Conservation (phyloP, 257 asterid species). For the Solanum lignicaule region DNA sequence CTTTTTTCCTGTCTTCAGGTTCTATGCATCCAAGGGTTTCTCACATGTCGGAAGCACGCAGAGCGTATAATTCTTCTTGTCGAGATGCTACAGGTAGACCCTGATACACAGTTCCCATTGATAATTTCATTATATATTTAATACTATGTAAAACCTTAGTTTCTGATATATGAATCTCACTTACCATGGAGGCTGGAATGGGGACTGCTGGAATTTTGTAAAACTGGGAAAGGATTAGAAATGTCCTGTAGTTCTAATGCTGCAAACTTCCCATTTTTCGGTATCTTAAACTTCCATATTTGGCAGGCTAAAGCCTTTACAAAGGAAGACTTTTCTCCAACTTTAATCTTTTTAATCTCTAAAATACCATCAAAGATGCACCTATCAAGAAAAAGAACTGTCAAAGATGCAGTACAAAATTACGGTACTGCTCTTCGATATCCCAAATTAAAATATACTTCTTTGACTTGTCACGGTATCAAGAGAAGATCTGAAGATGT, state of each 20-base stretch:
- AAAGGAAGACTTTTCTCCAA: neutral
- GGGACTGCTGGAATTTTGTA: neutral
- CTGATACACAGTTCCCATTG: neutral
- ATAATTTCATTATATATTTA: neutral
- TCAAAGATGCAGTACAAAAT: neutral
- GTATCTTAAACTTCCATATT: neutral
- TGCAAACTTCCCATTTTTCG: neutral
- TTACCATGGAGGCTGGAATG: neutral
- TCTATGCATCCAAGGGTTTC: constrained; percentile 90
- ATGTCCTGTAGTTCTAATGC: neutral
- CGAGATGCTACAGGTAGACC: constrained; percentile 85
- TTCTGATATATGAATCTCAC: neutral
- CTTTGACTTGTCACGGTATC: neutral
- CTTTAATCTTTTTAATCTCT: neutral
- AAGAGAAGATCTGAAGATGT: neutral
- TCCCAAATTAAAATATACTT: neutral
- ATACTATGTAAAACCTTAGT: neutral
- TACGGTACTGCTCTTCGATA: neutral
- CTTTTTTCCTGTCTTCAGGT: constrained; percentile 22
- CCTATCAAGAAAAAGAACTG: neutral
- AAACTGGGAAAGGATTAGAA: neutral
- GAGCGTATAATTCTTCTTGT: constrained; percentile 95
- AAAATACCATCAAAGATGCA: neutral
- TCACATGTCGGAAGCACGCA: constrained; percentile 95
- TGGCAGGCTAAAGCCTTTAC: neutral